Evolutionary conservation across 2,329 filamentous ascomycete species (phyloP), one percentile per base, ranked within the genome.

Genomic region (Trichoderma polysporum): DNA sequence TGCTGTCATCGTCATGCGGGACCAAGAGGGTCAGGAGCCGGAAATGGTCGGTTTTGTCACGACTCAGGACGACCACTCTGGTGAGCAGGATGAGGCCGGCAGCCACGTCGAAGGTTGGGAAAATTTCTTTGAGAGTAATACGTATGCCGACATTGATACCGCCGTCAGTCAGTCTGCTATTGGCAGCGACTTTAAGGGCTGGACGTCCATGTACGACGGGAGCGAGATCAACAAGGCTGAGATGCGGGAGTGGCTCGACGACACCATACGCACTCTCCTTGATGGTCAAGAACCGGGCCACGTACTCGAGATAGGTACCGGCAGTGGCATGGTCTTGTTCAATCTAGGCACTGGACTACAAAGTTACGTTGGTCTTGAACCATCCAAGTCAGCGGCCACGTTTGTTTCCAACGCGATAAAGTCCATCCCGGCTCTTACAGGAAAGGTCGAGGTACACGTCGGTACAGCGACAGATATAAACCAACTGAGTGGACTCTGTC

Each of bases 161-260:
- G 22, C 47, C 8, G 22, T 57, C 5, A 4, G 17, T 12, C 13
- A 9, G 3, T 19, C 31, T 2, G 33, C 13, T 47, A 33, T 63
- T 22, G 65, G 66, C 12, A 50, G 62, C 22, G 75, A 78, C 41
- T 77, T 77, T 31, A 69, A 68, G 0, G 74, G 72, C 10, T 77
- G 76, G 76, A 75, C 69, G 4, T 77, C 76, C 0, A 75, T 75
- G 73, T 76, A 76, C 33, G 71, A 77, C 41, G 75, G 74, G 4
- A 68, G 15, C 0, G 10, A 67, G 1, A 74, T 77, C 4, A 70
- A 74, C 47, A 71, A 69, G 35, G 61, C 1, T 1, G 73, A 77
- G 29, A 77, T 77, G 76, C 60, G 72, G 2, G 75, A 76, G 54
- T 77, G 76, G 76, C 68, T 77, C 0, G 71, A 76, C 9, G 76